Base-by-base conservation (phyloP, 176 grass and related monocot genomes). In the Saccharum spontaneum region DNA sequence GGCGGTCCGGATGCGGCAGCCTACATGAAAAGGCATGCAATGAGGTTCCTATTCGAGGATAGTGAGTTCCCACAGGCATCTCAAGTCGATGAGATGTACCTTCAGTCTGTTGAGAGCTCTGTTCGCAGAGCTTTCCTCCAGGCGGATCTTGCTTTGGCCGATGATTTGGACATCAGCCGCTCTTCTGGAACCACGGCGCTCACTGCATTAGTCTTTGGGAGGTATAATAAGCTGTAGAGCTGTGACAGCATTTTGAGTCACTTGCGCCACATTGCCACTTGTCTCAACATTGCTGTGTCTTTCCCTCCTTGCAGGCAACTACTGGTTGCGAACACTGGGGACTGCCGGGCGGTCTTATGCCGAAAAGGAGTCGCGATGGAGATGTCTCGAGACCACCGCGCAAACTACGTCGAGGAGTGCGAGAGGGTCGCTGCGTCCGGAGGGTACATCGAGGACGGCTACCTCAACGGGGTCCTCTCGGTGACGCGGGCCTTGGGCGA, bases 11-110 rank as follows among this genome's bases (percentile, higher is more conserved):
- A 96, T 67, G 97, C 94, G 22, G 97, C 93, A 69, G 97, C 84
- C 22, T 99, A 94, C 90, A 92, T 99, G 85, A 99, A 96, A 82
- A 90, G 90, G 54, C 91, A 99, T 69, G 97, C 86, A n/a, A 86
- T 90, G 49, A 90, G 82, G 75, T 90, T 99, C 62, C 36, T 99
- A 5, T 99, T 96, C 60, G 91, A 99, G 84, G 91, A 96, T 28
- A 76, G 77, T 5, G 79, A 90, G 40, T 99, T 99, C 66, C 97
- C 97, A 36, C 86, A 88, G 40, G 88, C 93, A 83, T 91, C 79
- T 1, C 45, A 84, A 84, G 91, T 81, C 0, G 74, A 96, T 57
- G 73, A 84, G 23, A 8, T 67, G 36, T 96, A 82, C 52, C 54
- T 99, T 55, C 59, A 86, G 66, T 94, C 86, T 3, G 91, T 91